Base-by-base conservation (phyloP, 2,329 filamentous ascomycete genomes). In the Stagonosporopsis vannaccii region DNA sequence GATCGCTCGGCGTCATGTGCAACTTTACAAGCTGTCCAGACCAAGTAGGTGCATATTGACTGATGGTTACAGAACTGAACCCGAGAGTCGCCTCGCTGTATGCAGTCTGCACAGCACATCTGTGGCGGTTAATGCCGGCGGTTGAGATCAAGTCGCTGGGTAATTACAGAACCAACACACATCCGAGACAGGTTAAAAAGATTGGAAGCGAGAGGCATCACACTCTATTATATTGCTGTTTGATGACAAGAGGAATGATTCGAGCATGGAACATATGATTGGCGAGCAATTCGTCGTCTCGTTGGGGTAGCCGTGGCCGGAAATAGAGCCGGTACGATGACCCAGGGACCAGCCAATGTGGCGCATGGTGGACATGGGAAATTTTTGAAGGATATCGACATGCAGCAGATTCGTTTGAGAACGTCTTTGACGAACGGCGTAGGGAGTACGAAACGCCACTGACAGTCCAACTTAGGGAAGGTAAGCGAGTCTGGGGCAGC, bases 191-290 rank as follows among this genome's bases (percentile, higher is more conserved):
- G 51, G 59, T 42, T 51, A 43, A 42, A 41, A 54, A 46, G 19
- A 44, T 42, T 54, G 56, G 54, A 57, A 43, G 41, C 51, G 58
- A 56, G 52, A 40, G 20, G 48, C 48, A 45, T 35, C n/a, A 49
- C 56, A 71, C 73, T 74, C 50, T 73, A 74, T 67, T 74, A 73
- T 59, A 74, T 71, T 72, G 59, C 20, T 25, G 26, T 61, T 59
- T 63, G 63, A 60, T 49, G 55, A 57, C 55, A 58, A 46, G 65
- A 57, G 36, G 64, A 58, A 46, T 60, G 65, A 66, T 68, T 66
- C 66, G 61, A 67, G 55, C 59, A 50, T 47, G 56, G 61, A 58
- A 55, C 59, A 55, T 61, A 60, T 61, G 57, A 62, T 63, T 62
- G 56, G 57, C 46, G 45, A 59, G 46, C 43, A 36, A 46, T 3